Evolutionary conservation across 2,329 filamentous ascomycete genomes (phyloP).

Genomic region (Colletotrichum lindemuthianum): DNA sequence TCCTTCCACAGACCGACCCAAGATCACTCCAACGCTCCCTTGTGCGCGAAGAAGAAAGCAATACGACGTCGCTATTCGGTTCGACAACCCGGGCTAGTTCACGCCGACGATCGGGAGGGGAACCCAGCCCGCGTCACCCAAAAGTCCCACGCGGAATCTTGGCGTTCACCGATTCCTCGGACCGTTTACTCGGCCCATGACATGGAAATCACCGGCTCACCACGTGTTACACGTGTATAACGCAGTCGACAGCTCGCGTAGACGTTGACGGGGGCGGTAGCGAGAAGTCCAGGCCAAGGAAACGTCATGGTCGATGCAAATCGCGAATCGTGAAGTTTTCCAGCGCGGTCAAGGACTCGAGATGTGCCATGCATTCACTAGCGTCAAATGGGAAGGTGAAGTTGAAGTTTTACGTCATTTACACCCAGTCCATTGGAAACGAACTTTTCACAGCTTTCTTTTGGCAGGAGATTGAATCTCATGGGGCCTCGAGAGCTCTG

Average conservation of each 20-base stretch:
- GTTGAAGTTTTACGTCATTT: slow-evolving; percentile 15
- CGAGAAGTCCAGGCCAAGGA: not conserved
- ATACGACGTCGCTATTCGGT: not conserved
- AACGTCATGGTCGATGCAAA: slow-evolving; percentile 15
- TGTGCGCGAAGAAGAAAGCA: too few relatives aligned
- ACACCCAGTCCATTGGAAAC: not conserved
- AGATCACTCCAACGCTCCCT: too few relatives aligned
- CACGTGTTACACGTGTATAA: not conserved
- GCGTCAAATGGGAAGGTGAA: slow-evolving; percentile 26
- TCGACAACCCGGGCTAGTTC: not conserved
- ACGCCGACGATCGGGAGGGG: not conserved
- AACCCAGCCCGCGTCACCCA: not conserved
- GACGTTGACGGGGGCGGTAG: not conserved
- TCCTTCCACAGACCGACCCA: too few relatives aligned
- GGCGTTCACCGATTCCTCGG: not conserved
- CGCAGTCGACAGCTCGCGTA: not conserved
- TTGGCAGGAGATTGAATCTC: too few relatives aligned
- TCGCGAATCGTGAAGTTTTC: slow-evolving; percentile 1
- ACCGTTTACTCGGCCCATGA: not conserved
- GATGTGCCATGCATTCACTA: slow-evolving; percentile 29
- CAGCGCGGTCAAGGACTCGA: not conserved
- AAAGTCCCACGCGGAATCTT: not conserved
- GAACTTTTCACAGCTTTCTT: not conserved
- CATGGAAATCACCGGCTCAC: not conserved
- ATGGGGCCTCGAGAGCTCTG: too few relatives aligned